Percentiles rank a stretch among this genome's conserved stretches.
phyloP scores from a whole-genome alignment of 2,329 filamentous ascomycete species.

The Ascochyta pisi region DNA sequence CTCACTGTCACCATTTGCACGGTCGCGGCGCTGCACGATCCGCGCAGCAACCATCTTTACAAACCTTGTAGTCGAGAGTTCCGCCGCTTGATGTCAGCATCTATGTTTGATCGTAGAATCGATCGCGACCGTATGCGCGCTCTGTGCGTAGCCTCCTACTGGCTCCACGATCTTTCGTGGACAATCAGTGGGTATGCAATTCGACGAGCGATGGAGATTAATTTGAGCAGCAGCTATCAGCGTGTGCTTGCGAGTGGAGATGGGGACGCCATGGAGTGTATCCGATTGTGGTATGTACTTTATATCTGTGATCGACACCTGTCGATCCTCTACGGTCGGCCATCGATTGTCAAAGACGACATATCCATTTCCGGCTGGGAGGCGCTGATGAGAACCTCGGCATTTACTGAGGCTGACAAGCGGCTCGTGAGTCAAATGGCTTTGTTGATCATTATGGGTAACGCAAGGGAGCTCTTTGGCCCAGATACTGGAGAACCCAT shows the following conservation, averaged over 20 bases:
- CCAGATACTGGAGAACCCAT: constrained; percentile 61
- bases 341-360: constrained; percentile 66
- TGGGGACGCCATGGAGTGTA: constrained; percentile 59
- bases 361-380: constrained; percentile 65
- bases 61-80: constrained; percentile 65
- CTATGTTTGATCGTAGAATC: constrained; percentile 65
- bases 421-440: constrained; percentile 65
- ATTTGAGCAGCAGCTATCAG: constrained; percentile 54
- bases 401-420: constrained; percentile 62
- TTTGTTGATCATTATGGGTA: constrained; percentile 64
- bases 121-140: constrained; percentile 65
- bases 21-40: constrained; percentile 65
- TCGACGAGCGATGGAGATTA: constrained; percentile 58
- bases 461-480: constrained; percentile 63
- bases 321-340: constrained; percentile 66
- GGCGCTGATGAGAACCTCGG: constrained; percentile 59
- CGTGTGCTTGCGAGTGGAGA: constrained; percentile 49
- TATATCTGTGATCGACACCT: constrained; percentile 73
- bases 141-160: constrained; percentile 67
- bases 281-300: constrained; percentile 64
- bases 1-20: constrained; percentile 64
- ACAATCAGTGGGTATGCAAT: constrained; percentile 65
- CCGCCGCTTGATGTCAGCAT: constrained; percentile 61
- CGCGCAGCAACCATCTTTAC: constrained; percentile 60
- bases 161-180: constrained; percentile 69